Base-by-base conservation (phyloP, 176 grass and related monocot species). In the Phragmites australis region DNA sequence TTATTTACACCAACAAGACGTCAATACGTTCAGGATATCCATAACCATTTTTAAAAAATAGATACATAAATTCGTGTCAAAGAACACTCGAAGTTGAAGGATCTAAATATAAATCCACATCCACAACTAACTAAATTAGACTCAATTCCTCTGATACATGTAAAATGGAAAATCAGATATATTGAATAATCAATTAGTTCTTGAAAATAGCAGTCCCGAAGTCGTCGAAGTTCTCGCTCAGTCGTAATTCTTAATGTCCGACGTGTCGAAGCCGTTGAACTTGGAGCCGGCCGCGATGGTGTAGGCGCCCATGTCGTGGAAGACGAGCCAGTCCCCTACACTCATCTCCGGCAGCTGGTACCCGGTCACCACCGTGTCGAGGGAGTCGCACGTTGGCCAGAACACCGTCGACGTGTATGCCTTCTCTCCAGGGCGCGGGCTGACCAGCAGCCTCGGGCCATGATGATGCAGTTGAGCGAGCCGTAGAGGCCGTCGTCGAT, bases 401-500 rank as follows among this genome's bases (percentile, higher is more conserved):
- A 84, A 88, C 50, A 84, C 86, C 13, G 86, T 88, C 0, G 86
- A 84, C 3, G 59, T 44, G 81, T 79, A 22, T 13, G 80, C 74
- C 41, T 65, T 17, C 7, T 68, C 42, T n/a, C 75, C 75, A 8
- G 9, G 8, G n/a, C 26, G 18, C 15, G 34, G 14, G 14, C 2
- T 19, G 2, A 13, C 68, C 3, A 84, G 66, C 60, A 75, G 59
- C 75, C 69, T 88, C 41, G 81, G 81, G 0, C 85, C 71, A 87
- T 53, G 62, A 75, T 5, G 68, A 86, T 58, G 71, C 78, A 87
- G 42, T 70, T 87, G 22, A 82, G 85, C 12, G 85, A 81, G 51
- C 85, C 85, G 72, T 87, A 87, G 63, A 87, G 11, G 18, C 78
- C 85, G 63, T 87, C 85, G 78, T 87, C 85, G 71, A 87, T 87